Evolutionary conservation across 2,329 filamentous ascomycete genomes (phyloP), one percentile per base, ranked within the genome.

Genomic region (Pseudocercospora fuligena): DNA sequence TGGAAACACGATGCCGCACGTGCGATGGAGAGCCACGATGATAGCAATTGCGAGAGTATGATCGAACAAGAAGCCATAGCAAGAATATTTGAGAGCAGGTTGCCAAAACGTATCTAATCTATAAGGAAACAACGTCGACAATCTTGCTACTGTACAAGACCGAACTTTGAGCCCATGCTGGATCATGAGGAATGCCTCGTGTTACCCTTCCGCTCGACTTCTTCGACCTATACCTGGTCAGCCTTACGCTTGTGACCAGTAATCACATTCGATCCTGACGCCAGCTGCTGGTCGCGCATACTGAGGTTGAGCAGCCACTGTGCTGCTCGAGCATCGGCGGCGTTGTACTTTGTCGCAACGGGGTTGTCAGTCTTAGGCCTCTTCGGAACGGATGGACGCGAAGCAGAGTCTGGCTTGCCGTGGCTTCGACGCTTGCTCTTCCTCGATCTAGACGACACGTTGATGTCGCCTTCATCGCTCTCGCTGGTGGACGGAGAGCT

Each of bases 291-390:
- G 57, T 74, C 73, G 16, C 69, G 54, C 31, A 62, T 29, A 51
- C 69, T 70, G 33, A 74, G 61, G 25, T 70, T 70, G 31, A 74
- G 63, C 56, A 74, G 43, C 72, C 71, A 74, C 21, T 68, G 69
- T 19, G 73, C 73, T 43, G 73, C 73, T 46, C 64, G 67, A 63
- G 62, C 68, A 54, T 74, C 73, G 4, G 57, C 66, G 11, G 69
- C 69, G 19, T 60, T 68, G 66, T 65, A 72, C 43, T 66, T 69
- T 33, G 47, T 69, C 19, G 61, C 29, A 33, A 40, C 31, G 33
- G 54, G 1, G 43, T 57, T 56, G 25, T 21, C 19, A 8, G 33
- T 31, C 57, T 58, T 64, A 14, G 27, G 40, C 40, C 40, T 43
- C 40, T 43, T 43, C 40, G 40, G n/a, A n/a, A 43, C n/a, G 16